phyloP scores from a whole-genome alignment of 2,329 filamentous ascomycete genomes.

The Ophiostoma novo-ulmi region DNA sequence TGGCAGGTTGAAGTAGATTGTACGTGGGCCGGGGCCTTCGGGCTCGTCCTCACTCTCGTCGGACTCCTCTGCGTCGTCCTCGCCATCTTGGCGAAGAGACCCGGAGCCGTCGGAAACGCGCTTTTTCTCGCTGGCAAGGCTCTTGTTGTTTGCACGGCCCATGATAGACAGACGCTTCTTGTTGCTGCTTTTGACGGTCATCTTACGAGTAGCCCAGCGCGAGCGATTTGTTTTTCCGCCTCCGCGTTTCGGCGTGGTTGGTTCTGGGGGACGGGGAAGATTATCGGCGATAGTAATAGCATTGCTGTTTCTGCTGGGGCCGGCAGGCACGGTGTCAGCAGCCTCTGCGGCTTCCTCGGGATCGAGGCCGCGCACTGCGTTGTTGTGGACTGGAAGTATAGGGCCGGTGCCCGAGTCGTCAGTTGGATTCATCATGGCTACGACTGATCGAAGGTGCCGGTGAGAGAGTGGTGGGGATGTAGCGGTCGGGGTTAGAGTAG shows the following conservation, averaged over 20 bases:
- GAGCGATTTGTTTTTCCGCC: conserved; percentile 60
- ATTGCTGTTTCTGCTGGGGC: conserved; percentile 21
- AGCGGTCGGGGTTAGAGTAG: conserved; percentile 14
- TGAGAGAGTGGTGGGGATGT: neutral
- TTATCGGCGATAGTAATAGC: conserved; percentile 28
- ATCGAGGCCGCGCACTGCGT: neutral
- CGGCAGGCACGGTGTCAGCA: neutral
- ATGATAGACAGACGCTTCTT: conserved; percentile 80
- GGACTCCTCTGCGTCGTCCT: conserved; percentile 37
- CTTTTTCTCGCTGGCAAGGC: conserved; percentile 64
- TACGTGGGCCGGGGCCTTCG: conserved; percentile 46
- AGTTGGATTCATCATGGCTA: neutral
- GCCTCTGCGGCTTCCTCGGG: conserved; percentile 4
- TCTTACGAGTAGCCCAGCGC: conserved; percentile 93
- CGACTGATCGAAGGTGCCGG: conserved; percentile 12
- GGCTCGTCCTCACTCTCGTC: conserved; percentile 37
- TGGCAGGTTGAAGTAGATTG: conserved; percentile 79
- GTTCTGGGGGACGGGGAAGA: conserved; percentile 30
- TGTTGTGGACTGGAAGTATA: neutral
- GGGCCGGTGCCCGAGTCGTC: neutral
- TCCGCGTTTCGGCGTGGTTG: conserved; percentile 15
- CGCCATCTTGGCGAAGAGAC: conserved; percentile 31
- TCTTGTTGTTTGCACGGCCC: conserved; percentile 65
- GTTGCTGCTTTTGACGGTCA: conserved; percentile 66
- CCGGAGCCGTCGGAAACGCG: conserved; percentile 41